Evolutionary conservation across 2,329 filamentous ascomycete genomes (phyloP).

Genomic region (Apiospora malaysiana): DNA sequence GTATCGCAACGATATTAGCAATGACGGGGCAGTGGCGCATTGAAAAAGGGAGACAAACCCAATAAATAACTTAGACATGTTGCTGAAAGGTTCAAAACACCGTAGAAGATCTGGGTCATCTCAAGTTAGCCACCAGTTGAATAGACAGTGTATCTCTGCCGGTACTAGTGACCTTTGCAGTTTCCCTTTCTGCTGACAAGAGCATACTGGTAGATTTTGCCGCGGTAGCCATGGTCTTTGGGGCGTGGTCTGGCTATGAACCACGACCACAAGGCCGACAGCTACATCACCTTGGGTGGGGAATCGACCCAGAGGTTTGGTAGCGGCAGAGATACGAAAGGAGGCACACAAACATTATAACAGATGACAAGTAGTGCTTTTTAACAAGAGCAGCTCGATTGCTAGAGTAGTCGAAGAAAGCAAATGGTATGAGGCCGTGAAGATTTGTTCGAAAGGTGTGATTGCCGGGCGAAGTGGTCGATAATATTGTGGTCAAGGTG

Average conservation of each 20-base stretch:
- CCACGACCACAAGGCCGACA: not conserved
- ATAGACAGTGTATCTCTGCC: conserved; percentile 11
- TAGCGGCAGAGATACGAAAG: conserved; percentile 22
- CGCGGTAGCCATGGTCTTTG: conserved; percentile 5
- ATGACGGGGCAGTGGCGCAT: conserved; percentile 3
- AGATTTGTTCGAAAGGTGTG: conserved; percentile 21
- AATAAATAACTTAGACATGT: conserved; percentile 94
- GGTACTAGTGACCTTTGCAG: conserved; percentile 17
- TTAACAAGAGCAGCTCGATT: not conserved
- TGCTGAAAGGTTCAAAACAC: conserved; percentile 24
- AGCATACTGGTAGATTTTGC: conserved; percentile 9
- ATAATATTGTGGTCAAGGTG: conserved; percentile 15
- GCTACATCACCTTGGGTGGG: not conserved
- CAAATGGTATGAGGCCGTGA: not conserved
- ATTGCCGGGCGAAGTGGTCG: conserved; percentile 23
- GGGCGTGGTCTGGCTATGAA: not conserved
- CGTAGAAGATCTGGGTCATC: not conserved
- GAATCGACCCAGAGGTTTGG: conserved; percentile 3
- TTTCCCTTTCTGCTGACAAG: conserved; percentile 8
- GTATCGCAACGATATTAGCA: conserved; percentile 21
- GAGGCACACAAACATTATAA: conserved; percentile 28
- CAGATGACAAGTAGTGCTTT: conserved; percentile 18
- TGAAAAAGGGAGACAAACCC: conserved; percentile 65
- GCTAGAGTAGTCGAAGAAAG: conserved; percentile 4
- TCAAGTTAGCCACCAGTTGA: not conserved